These are phyloP conservation scores for Aspergillus hancockii DNA, from an alignment of 495 filamentous ascomycete species.

Conservation along the genomic window DNA sequence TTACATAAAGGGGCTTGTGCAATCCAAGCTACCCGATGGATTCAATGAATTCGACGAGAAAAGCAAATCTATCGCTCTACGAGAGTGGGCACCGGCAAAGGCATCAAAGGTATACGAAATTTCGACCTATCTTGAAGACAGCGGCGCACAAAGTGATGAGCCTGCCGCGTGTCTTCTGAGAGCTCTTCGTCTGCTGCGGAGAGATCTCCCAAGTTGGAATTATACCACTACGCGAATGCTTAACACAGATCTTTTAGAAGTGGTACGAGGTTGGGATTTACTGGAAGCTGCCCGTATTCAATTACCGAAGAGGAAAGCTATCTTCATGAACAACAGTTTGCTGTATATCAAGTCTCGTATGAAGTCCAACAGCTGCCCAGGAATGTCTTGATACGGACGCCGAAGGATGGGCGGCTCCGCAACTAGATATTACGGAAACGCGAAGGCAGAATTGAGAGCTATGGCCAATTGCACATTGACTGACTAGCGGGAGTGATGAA, in stretches of 20 bases:
- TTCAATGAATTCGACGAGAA: conserved; percentile 33
- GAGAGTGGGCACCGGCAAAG: conserved; percentile 27
- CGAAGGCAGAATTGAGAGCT: conserved; percentile 31
- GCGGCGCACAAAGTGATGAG: conserved; percentile 30
- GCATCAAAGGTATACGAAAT: conserved; percentile 39
- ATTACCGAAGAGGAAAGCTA: conserved; percentile 30
- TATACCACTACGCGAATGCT: conserved; percentile 34
- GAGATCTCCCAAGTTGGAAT: conserved; percentile 33
- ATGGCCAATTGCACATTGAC: conserved; percentile 29
- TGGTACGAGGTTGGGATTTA: conserved; percentile 33
- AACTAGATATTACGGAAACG: conserved; percentile 32
- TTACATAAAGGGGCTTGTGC: conserved; percentile 27
- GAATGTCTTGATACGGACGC: conserved; percentile 41
- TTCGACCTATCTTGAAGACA: conserved; percentile 29
- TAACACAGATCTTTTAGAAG: conserved; percentile 35
- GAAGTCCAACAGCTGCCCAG: conserved; percentile 27
- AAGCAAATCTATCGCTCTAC: conserved; percentile 22
- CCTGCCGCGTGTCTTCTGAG: conserved; percentile 33
- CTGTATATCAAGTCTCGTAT: conserved; percentile 32
- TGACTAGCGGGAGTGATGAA: conserved; percentile 25
- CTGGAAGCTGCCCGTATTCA: conserved; percentile 30
- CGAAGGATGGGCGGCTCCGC: conserved; percentile 38
- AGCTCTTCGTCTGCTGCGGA: conserved; percentile 35
- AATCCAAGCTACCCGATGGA: conserved; percentile 30
- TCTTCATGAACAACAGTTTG: conserved; percentile 29